Conservation (phyloP, 306 rosid species). For the Acacia crassicarpa region DNA sequence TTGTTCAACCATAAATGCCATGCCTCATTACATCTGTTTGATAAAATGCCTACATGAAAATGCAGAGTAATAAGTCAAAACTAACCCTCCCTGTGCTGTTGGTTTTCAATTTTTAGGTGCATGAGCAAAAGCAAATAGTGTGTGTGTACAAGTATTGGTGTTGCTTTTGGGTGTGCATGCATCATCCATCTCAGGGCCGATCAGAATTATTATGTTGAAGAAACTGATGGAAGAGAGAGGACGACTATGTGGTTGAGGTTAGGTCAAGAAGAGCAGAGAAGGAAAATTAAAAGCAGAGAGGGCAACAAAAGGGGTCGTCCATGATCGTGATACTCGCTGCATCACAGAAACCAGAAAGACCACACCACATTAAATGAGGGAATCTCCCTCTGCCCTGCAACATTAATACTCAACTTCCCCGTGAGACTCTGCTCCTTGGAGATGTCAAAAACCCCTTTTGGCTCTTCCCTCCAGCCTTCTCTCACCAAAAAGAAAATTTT, state of each 20-base stretch:
- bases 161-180: slow-evolving; percentile 7
- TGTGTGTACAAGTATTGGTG: not conserved
- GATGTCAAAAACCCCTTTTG: slow-evolving; percentile 23
- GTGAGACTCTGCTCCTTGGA: slow-evolving; percentile 22
- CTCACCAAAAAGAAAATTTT: not conserved
- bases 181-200: not conserved
- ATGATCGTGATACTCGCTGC: slow-evolving; percentile 56
- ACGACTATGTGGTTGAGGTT: not conserved
- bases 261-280: not conserved
- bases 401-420: slow-evolving; percentile 55
- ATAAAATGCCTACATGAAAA: slow-evolving; percentile 17
- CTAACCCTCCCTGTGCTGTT: slow-evolving; percentile 11
- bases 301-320: slow-evolving; percentile 30
- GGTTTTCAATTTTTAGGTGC: not conserved
- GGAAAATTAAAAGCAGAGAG: slow-evolving; percentile 2
- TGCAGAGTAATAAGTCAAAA: slow-evolving; percentile 4
- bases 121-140: not conserved
- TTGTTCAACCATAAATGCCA: slow-evolving; percentile 29
- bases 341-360: slow-evolving; percentile 36
- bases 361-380: slow-evolving; percentile 53
- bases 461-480: not conserved
- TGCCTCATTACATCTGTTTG: slow-evolving; percentile 14
- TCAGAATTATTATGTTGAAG: not conserved
- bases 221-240: not conserved
- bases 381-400: slow-evolving; percentile 59